Conservation (phyloP, 768 basidiomycete genomes). For the Dictyophora rubrovolvata region DNA sequence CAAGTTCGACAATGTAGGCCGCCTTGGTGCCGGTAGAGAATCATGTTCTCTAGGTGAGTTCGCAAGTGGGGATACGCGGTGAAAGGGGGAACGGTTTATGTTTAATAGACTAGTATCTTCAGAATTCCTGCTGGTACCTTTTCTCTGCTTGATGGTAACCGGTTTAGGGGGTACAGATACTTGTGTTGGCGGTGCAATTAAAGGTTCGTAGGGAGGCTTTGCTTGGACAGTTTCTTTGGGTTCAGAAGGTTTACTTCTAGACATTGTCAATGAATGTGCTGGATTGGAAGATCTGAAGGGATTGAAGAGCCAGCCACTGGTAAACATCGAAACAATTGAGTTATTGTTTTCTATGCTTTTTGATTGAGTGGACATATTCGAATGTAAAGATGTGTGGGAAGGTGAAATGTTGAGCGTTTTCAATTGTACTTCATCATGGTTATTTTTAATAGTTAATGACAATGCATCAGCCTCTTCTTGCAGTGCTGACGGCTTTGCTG, state of each 20-base stretch:
- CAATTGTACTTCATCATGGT: conserved; percentile 12
- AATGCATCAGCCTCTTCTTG: not conserved
- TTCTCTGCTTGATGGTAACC: conserved; percentile 24
- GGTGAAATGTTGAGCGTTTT: conserved; percentile 44
- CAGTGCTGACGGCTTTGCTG: not conserved
- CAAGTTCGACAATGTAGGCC: conserved; percentile 13
- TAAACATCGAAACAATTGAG: conserved; percentile 46
- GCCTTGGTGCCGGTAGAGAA: not conserved
- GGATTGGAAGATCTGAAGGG: conserved; percentile 59
- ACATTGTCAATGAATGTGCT: conserved; percentile 48
- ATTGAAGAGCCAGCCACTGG: conserved; percentile 73
- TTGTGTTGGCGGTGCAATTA: conserved; percentile 17
- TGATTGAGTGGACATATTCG: conserved; percentile 34
- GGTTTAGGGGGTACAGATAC: conserved; percentile 32
- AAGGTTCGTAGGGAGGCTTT: conserved; percentile 2
- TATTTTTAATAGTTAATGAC: conserved; percentile 12
- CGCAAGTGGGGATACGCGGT: conserved; percentile 1
- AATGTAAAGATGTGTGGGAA: conserved; percentile 57
- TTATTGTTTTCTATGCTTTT: conserved; percentile 13
- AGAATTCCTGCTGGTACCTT: not conserved
- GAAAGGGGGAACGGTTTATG: conserved; percentile 6
- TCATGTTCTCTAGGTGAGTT: conserved; percentile 5
- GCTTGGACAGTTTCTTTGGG: conserved; percentile 18
- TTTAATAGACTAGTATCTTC: conserved; percentile 1
- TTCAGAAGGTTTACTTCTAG: conserved; percentile 23